phyloP scores from a whole-genome alignment of 768 basidiomycete genomes.

The Serpula lacrymans region DNA sequence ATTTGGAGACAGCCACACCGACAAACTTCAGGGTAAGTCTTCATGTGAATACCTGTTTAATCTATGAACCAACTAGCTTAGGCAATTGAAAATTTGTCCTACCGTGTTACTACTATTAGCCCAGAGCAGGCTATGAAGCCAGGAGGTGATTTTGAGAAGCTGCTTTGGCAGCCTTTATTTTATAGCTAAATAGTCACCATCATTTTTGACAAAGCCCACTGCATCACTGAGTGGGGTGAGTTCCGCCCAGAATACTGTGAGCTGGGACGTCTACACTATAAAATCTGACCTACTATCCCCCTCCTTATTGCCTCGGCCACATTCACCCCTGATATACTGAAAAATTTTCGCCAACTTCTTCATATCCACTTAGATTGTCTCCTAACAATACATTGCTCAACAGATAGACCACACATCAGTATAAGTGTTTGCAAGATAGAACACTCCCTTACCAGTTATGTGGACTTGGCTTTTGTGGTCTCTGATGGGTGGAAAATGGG shows the following conservation, averaged over 20 bases:
- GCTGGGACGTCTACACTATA: constrained; percentile 9
- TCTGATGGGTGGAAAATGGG: constrained; percentile 6
- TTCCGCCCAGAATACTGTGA: constrained; percentile 16
- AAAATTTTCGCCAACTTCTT: constrained; percentile 1
- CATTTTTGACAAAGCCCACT: constrained; percentile 21
- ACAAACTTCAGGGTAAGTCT: constrained; percentile 14
- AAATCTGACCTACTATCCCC: constrained; percentile 8
- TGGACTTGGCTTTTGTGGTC: constrained; percentile 15
- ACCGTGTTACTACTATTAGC: constrained; percentile 4
- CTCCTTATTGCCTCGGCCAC: constrained; percentile 17
- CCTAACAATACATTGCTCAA: neutral
- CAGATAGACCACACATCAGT: constrained; percentile 17
- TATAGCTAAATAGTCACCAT: constrained; percentile 9
- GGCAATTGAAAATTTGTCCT: constrained; percentile 5
- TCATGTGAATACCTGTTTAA: neutral
- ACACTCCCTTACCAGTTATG: constrained; percentile 9
- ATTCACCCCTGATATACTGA: constrained; percentile 3
- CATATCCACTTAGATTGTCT: neutral
- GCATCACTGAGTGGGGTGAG: no score
- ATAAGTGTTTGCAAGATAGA: constrained; percentile 14
- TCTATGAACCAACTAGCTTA: no score
- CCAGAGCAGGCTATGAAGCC: constrained; percentile 11
- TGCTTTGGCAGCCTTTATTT: constrained; percentile 10
- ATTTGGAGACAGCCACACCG: constrained; percentile 11
- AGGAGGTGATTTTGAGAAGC: constrained; percentile 6